Evolutionary conservation across 805 yeast genomes (phyloP).

Genomic region (Zygosaccharomyces kombuchaensis): DNA sequence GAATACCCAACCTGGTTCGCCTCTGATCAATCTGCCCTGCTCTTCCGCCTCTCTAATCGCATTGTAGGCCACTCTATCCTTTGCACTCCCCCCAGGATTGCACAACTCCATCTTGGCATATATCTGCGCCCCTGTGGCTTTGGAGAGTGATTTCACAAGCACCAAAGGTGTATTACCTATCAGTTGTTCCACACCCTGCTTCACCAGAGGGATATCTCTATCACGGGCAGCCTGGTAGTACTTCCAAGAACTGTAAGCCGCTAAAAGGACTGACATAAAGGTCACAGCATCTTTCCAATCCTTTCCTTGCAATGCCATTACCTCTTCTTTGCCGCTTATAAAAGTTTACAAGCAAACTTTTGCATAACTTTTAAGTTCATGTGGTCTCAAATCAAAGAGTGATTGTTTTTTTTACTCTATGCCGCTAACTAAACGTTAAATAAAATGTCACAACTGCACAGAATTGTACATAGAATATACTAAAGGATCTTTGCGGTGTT

Average conservation of each 20-base stretch:
- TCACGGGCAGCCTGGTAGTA: constrained; percentile 7
- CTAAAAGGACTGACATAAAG: constrained; percentile 7
- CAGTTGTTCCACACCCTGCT: constrained; percentile 64
- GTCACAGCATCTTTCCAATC: constrained; percentile 14
- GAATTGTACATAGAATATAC: background rate
- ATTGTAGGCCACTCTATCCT: constrained; percentile 88
- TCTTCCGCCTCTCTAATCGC: constrained; percentile 67
- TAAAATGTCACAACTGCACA: background rate
- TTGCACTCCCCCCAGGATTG: constrained; percentile 95
- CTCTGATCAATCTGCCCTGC: constrained; percentile 50
- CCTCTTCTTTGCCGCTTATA: background rate
- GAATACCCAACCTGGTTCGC: constrained; percentile 61
- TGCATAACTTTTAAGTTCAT: background rate
- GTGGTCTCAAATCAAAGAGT: background rate
- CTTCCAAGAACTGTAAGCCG: constrained; percentile 12
- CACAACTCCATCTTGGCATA: constrained; percentile 80
- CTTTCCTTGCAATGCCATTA: background rate
- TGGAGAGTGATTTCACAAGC: constrained; percentile 63
- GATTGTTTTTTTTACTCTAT: background rate
- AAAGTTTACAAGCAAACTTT: background rate
- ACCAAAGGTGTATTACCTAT: constrained; percentile 91
- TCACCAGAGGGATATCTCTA: constrained; percentile 30
- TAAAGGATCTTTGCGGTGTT: background rate
- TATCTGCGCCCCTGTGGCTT: constrained; percentile 71
- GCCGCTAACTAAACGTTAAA: background rate